Conservation (phyloP, 257 asterid species). For the Solanum bulbocastanum region DNA sequence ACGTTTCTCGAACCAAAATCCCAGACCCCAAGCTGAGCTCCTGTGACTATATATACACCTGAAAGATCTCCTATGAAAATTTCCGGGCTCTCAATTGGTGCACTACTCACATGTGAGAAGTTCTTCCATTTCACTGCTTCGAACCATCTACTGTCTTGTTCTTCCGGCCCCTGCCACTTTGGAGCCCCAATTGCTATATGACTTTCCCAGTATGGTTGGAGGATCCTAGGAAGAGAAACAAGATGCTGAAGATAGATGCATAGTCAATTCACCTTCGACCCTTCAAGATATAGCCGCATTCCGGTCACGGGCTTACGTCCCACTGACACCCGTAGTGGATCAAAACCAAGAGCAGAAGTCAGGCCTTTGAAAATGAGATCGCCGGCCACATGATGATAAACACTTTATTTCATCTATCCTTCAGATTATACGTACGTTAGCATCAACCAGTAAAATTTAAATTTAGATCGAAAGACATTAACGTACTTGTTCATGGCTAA, state of each 20-base stretch:
- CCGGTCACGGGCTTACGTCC: constrained; percentile 84
- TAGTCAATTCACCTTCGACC: constrained; percentile 56
- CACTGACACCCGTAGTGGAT: constrained; percentile 49
- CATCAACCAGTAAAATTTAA: neutral
- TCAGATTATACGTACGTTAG: neutral
- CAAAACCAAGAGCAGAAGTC: neutral
- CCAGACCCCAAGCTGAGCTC: constrained; percentile 91
- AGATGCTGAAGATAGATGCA: constrained; percentile 60
- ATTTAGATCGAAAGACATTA: neutral
- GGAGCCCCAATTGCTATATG: constrained; percentile 78
- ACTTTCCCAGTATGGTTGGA: constrained; percentile 68
- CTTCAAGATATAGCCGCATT: constrained; percentile 63
- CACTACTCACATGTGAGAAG: constrained; percentile 71
- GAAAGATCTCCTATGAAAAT: constrained; percentile 49
- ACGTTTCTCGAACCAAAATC: constrained; percentile 76
- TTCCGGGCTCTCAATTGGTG: constrained; percentile 70
- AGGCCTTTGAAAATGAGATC: neutral
- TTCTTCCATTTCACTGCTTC: constrained; percentile 88
- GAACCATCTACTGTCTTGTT: constrained; percentile 86
- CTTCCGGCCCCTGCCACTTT: constrained; percentile 88
- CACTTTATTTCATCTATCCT: neutral
- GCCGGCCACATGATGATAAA: neutral
- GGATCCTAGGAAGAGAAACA: constrained; percentile 54
- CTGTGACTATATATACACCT: constrained; percentile 58
- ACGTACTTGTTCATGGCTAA: constrained; percentile 79